Evolutionary conservation across 108 stramenopile species (phyloP).

Genomic region (Fistulifera pelliculosa): DNA sequence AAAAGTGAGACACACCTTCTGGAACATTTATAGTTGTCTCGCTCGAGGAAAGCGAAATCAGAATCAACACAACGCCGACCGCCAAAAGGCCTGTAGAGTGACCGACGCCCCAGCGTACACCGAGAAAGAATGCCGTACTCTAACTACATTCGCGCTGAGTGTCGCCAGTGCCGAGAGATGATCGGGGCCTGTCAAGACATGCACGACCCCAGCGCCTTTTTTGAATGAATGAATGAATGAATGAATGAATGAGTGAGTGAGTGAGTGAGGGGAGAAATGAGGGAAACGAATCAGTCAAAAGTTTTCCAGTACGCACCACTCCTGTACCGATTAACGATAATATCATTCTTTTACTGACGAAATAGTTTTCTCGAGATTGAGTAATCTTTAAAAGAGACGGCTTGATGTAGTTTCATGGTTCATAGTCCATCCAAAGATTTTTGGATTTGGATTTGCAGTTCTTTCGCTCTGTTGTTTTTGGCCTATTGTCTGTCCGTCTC

Average conservation of each 20-base stretch:
- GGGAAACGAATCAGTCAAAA: no score
- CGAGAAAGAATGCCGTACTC: slow-evolving; percentile 29
- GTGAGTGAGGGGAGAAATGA: neutral
- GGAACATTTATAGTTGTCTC: slow-evolving; percentile 25
- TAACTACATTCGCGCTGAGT: slow-evolving; percentile 29
- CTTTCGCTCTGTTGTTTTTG: no score
- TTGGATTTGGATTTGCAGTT: no score
- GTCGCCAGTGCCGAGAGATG: slow-evolving; percentile 71
- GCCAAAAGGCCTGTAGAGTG: slow-evolving; percentile 49
- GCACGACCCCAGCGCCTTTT: slow-evolving; percentile 42
- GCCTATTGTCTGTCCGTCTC: no score
- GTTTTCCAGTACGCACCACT: no score
- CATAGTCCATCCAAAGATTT: no score
- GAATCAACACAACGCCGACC: slow-evolving; percentile 44
- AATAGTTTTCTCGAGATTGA: no score
- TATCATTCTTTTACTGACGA: no score
- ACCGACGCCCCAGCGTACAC: slow-evolving; percentile 65
- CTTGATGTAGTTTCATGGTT: no score
- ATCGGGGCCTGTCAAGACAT: slow-evolving; percentile 74
- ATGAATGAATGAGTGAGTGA: slow-evolving; percentile 1
- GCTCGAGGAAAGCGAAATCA: neutral
- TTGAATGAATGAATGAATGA: neutral
- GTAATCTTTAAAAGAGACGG: no score
- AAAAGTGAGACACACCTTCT: slow-evolving; percentile 18
- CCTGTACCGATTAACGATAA: no score